Evolutionary conservation across 768 basidiomycete species (phyloP), one percentile per base, ranked within the genome.

Genomic region (Auriscalpium orientale): DNA sequence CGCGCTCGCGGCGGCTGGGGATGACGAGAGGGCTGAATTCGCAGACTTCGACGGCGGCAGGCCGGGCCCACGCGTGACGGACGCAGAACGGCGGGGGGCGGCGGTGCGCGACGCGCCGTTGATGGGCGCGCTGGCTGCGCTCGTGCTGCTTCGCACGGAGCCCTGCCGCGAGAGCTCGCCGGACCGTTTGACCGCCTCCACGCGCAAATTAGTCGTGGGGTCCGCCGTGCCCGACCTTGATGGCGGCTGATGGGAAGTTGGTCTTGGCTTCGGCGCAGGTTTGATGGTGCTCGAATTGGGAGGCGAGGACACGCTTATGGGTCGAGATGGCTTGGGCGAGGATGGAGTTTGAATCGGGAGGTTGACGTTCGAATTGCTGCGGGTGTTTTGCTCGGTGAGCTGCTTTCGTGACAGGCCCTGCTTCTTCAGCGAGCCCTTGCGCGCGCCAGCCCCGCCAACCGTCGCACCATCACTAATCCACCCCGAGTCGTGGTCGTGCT

Each of bases 391-490:
- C 28, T 28, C 28, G 7, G 18, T 48, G 15, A 12, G 46, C 21
- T 48, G 46, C 46, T n/a, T 18, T 20, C 13, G 46, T 28, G 12
- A 20, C 16, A 18, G 18, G 13, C 38, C 5, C 11, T 53, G 51
- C 2, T 49, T 52, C 40, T 51, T 55, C 8, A 46, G 7, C 0
- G 57, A 53, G 20, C 54, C 54, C 43, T 53, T 57, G 5, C 49
- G 57, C 20, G 56, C 59, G 21, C 45, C 61, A 5, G 38, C 60
- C 28, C 58, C 59, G 46, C 49, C 48, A 35, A 56, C 55, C 7
- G 53, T 52, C 28, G 49, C 58, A 12, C 58, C 55, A 43, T 60
- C 61, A 35, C 58, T 56, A 54, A 53, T 63, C 66, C 38, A 57
- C 47, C 60, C 64, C 51, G 46, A 22, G 11, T 59, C 64, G n/a